Base-by-base conservation (phyloP, 2,329 filamentous ascomycete species). In the Sporothrix pallida region DNA sequence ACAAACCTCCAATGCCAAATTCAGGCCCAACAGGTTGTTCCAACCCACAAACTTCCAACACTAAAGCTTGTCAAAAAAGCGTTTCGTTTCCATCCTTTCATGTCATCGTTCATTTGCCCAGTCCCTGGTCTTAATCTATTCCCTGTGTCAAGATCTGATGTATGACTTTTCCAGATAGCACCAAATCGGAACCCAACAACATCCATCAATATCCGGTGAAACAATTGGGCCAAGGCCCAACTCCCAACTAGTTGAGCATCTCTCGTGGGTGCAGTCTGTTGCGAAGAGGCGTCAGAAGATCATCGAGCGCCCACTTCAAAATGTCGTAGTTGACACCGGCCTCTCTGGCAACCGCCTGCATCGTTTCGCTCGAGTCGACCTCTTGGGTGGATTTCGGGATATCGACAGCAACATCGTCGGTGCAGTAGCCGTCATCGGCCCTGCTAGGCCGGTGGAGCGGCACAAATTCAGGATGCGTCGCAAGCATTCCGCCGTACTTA, bases 211-310 rank as follows among this genome's bases (percentile, higher is more conserved):
- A 37, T 5, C 4, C 4, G 31, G 31, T 7, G 20, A 37, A 37
- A 10, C 13, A 70, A 44, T 37, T 17, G 31, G 50, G 31, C 7
- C 13, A 20, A 31, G n/a, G 8, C 31, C 31, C 31, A 1, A 26
- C 23, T 26, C 26, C 23, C 31, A 13, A 15, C 69, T 71, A 71
- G 5, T 17, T 37, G 17, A 73, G 37, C 75, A 76, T 76, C 37
- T 76, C 75, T 3, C 60, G 72, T 26, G 75, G 75, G 48, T 76
- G 75, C 6, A 76, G 72, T 20, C 17, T 56, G 20, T 42, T 70
- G 12, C 73, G 73, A 37, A 76, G 62, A 9, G 62, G 62, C 52
- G 71, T 72, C 31, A 76, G 62, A 10, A 76, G 37, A 15, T 65
- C 70, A 7, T 76, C 58, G 7, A 76, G 60, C 1, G 65, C 72